Evolutionary conservation across 495 filamentous ascomycete genomes (phyloP), one percentile per base, ranked within the genome.

Genomic region (Darksidea phi): DNA sequence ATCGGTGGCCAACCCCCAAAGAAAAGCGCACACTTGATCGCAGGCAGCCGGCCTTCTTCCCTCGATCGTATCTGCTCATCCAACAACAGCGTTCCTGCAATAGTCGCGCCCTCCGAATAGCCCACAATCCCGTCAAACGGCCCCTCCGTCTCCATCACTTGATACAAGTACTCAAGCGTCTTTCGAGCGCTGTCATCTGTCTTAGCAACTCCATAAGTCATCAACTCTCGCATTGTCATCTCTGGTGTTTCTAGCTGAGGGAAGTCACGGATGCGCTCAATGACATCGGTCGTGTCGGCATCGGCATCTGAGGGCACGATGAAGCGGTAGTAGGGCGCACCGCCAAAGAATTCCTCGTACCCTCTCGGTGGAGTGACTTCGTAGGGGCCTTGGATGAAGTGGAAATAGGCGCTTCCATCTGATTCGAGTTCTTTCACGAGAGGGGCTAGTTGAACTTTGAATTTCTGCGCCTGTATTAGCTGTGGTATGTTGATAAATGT

Each of bases 91-190:
- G 56, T 74, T 48, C 79, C 78, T 0, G 82, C 85, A 6, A 86
- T 75, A 0, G 77, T 78, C 10, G 82, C 84, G 18, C 85, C 85
- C 59, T 86, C 84, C 0, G 83, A 86, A 55, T 84, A 74, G 42
- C 45, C 68, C 20, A 38, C 11, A 18, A 48, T 36, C 26, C n/a
- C 25, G 15, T 50, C 36, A 24, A 74, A 81, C 0, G 78, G 78
- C 0, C 79, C 78, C 10, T 79, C 72, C 56, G 81, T 75, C 11
- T 80, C 72, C 73, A 82, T 78, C 50, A 79, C 74, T 21, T 77
- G 71, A 34, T 77, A 53, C 12, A 81, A 67, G 38, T 73, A 76
- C 48, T 78, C 73, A 25, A 79, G 70, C 0, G 77, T 76, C 28
- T 74, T 69, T 52, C 73, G 67, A 13, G 74, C 75, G 58, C 76